phyloP scores from a whole-genome alignment of 495 filamentous ascomycete genomes.

The Neurospora sp. region DNA sequence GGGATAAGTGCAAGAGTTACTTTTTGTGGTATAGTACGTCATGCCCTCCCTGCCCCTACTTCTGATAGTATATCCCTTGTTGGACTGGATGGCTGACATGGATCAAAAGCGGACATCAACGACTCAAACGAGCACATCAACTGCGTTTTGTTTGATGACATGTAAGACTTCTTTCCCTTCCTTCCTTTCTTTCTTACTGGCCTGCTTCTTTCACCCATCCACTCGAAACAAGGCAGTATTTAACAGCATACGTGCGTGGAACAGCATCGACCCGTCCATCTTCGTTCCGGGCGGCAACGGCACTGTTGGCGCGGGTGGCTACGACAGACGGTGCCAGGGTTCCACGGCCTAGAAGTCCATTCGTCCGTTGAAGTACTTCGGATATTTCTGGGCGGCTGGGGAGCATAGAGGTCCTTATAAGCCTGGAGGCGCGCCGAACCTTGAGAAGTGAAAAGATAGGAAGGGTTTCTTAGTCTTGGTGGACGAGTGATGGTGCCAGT shows the following conservation, averaged over 20 bases:
- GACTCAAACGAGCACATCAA: conserved; percentile 12
- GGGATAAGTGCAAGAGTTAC: conserved; percentile 15
- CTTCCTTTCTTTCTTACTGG: background rate
- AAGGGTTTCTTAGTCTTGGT: background rate
- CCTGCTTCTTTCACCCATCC: too few species aligned
- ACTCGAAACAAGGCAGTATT: too few species aligned
- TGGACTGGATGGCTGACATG: too few species aligned
- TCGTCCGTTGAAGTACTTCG: background rate
- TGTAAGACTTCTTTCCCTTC: conserved; percentile 14
- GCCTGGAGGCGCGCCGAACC: background rate
- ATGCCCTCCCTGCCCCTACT: too few species aligned
- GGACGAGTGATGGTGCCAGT: background rate
- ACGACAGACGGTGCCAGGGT: conserved; percentile 13
- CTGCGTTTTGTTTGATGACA: conserved; percentile 23
- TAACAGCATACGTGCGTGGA: too few species aligned
- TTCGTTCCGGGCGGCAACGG: conserved; percentile 9
- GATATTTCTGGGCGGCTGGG: background rate
- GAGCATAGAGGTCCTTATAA: background rate
- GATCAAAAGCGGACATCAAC: background rate
- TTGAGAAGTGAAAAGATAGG: background rate
- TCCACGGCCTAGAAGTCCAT: background rate
- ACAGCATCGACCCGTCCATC: conserved; percentile 11
- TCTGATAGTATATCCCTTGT: too few species aligned
- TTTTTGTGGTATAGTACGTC: conserved; percentile 20
- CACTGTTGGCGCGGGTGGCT: conserved; percentile 16